These are phyloP conservation scores for Leccinellum albellum DNA, from an alignment of 768 basidiomycete genomes.

Conservation along the genomic window DNA sequence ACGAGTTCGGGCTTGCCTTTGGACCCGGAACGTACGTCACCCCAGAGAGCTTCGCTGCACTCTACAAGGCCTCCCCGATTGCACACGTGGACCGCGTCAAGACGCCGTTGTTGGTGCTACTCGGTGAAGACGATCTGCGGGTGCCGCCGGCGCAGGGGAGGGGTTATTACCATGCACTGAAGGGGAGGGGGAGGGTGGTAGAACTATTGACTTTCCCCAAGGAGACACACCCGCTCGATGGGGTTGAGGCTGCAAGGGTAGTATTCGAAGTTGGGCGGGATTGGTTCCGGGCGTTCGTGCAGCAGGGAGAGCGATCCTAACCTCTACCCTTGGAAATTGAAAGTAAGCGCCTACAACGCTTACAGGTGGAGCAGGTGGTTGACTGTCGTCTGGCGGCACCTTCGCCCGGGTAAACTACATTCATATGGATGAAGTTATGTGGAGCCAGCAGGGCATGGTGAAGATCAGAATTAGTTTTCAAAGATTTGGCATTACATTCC, in stretches of 20 bases:
- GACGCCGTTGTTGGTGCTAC: constrained; percentile 53
- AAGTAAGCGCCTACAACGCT: background rate
- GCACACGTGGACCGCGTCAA: constrained; percentile 47
- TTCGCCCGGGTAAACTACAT: no score
- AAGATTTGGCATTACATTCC: no score
- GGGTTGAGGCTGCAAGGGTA: constrained; percentile 54
- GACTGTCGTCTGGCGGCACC: no score
- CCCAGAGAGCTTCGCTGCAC: constrained; percentile 39
- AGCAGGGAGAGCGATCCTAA: background rate
- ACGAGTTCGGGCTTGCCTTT: constrained; percentile 38
- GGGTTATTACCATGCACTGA: constrained; percentile 42
- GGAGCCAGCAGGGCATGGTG: no score
- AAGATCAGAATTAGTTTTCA: no score
- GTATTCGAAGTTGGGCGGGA: constrained; percentile 49
- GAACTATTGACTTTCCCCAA: constrained; percentile 61
- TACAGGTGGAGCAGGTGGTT: no score
- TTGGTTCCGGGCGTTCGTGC: constrained; percentile 40
- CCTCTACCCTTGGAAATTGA: background rate
- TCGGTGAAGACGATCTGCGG: constrained; percentile 59
- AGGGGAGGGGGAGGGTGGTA: constrained; percentile 40
- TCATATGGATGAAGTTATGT: no score
- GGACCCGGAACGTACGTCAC: constrained; percentile 38
- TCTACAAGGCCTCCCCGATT: constrained; percentile 56
- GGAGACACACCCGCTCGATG: constrained; percentile 61
- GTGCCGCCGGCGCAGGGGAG: constrained; percentile 62